phyloP scores from a whole-genome alignment of 2,329 filamentous ascomycete species.

The Myriosclerotinia duriaeana region DNA sequence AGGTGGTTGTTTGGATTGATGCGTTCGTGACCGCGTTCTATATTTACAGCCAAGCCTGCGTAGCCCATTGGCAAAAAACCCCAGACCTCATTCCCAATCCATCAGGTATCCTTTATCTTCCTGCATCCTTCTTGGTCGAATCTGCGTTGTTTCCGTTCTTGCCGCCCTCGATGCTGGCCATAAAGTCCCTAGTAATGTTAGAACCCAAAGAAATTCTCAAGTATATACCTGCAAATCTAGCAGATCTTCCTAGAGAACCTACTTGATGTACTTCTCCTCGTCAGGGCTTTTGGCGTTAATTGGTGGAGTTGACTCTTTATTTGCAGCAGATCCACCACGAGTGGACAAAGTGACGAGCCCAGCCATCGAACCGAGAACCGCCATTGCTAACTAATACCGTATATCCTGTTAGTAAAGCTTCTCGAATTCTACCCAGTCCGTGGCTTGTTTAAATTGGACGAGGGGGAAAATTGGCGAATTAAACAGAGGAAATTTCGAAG shows the following conservation, averaged over 20 bases:
- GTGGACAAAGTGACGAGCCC: constrained; percentile 28
- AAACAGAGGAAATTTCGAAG: constrained; percentile 1
- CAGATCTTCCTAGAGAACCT: constrained; percentile 26
- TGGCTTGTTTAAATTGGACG: constrained; percentile 25
- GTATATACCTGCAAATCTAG: not conserved
- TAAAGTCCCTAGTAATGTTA: constrained; percentile 23
- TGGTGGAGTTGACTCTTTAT: constrained; percentile 38
- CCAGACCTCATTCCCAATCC: constrained; percentile 3
- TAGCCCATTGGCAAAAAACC: constrained; percentile 6
- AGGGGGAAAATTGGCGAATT: constrained; percentile 28
- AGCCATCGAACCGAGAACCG: constrained; percentile 35
- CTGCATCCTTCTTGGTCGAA: constrained; percentile 22
- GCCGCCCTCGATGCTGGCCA: constrained; percentile 35
- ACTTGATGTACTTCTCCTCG: constrained; percentile 43
- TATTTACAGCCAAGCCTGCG: constrained; percentile 21
- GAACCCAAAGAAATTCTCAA: not conserved
- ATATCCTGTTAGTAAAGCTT: constrained; percentile 28
- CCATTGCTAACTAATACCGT: constrained; percentile 39
- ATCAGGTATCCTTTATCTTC: constrained; percentile 20
- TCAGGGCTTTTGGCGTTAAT: constrained; percentile 41
- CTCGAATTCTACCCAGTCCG: not conserved
- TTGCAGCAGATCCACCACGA: constrained; percentile 34
- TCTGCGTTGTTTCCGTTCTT: constrained; percentile 23
- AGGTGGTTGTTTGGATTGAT: constrained; percentile 13
- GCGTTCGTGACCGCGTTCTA: constrained; percentile 20